Percentiles rank a stretch among this genome's conserved stretches.
These are phyloP conservation scores for Cryptococcus sp. DNA, from an alignment of 1,284 basidiomycete species.

Conservation along the genomic window DNA sequence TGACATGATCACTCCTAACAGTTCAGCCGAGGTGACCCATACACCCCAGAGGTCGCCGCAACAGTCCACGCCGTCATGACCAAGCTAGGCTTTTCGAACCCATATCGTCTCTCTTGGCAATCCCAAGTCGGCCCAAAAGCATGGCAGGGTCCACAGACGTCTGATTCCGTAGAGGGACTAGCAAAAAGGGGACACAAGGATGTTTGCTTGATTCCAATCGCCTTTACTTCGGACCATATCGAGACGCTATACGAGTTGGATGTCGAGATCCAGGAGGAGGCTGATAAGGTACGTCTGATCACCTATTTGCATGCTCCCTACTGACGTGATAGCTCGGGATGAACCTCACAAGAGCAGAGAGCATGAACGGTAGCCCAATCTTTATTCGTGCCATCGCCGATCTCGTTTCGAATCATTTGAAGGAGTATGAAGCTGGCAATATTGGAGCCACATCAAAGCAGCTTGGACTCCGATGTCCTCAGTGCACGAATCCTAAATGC, in stretches of 20 bases:
- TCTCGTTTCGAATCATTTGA: conserved; percentile 77
- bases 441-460: conserved; percentile 68
- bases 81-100: conserved; percentile 64
- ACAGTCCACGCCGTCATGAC: conserved; percentile 88
- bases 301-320: not conserved
- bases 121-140: conserved; percentile 94
- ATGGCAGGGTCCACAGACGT: conserved; percentile 98
- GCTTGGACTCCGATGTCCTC: conserved; percentile 83
- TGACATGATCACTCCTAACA: not conserved
- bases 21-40: conserved; percentile 94
- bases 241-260: conserved; percentile 98
- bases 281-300: conserved; percentile 62
- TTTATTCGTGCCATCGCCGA: conserved; percentile 97
- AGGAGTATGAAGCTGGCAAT: conserved; percentile 52
- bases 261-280: conserved; percentile 88
- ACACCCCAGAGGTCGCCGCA: conserved; percentile 91
- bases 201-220: conserved; percentile 88
- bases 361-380: conserved; percentile 96
- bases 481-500: conserved; percentile 85
- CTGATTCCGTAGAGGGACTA: conserved; percentile 85
- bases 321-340: conserved; percentile 68
- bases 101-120: conserved; percentile 96
- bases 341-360: conserved; percentile 83
- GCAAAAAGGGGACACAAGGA: conserved; percentile 82
- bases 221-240: conserved; percentile 98